phyloP scores from a whole-genome alignment of 371 early-diverging fungal species.

The Encephalitozoon intestinalis region DNA sequence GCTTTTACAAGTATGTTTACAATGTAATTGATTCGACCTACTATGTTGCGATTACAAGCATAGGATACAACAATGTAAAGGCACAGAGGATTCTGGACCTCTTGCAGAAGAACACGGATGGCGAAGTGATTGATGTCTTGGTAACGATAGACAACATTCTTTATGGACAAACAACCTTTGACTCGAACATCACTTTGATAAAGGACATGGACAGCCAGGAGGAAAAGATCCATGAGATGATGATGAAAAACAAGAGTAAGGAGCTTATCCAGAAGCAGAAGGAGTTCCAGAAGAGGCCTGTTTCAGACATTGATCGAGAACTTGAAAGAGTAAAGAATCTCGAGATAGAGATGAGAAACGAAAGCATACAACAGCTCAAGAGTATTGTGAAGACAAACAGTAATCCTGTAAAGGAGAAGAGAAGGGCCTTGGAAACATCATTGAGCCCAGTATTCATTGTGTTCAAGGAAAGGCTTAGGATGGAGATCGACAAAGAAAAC shows the following conservation, averaged over 20 bases:
- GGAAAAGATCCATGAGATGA: slow-evolving; percentile 54
- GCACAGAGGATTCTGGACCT: slow-evolving; percentile 14
- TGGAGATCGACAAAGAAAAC: slow-evolving; percentile 53
- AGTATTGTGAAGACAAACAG: not conserved
- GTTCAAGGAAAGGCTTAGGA: slow-evolving; percentile 51
- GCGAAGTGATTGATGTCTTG: slow-evolving; percentile 34
- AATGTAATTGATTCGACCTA: not conserved
- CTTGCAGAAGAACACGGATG: not conserved
- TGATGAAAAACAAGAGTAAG: slow-evolving; percentile 47
- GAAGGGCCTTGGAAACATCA: slow-evolving; percentile 12
- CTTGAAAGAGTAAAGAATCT: slow-evolving; percentile 11
- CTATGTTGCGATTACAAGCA: slow-evolving; percentile 17
- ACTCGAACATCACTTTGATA: slow-evolving; percentile 13
- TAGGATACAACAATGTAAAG: not conserved
- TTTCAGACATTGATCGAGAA: not conserved
- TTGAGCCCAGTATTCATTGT: slow-evolving; percentile 29
- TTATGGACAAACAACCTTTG: slow-evolving; percentile 1
- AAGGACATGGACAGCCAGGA: slow-evolving; percentile 56
- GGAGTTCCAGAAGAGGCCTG: slow-evolving; percentile 10
- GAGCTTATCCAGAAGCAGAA: slow-evolving; percentile 41
- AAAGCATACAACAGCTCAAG: not conserved
- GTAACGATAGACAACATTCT: slow-evolving; percentile 38
- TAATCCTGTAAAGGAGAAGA: not conserved
- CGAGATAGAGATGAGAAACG: slow-evolving; percentile 24
- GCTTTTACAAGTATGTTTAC: slow-evolving; percentile 40